These are phyloP conservation scores for Neurospora sp. DNA, from an alignment of 2,329 filamentous ascomycete species.

Conservation along the genomic window DNA sequence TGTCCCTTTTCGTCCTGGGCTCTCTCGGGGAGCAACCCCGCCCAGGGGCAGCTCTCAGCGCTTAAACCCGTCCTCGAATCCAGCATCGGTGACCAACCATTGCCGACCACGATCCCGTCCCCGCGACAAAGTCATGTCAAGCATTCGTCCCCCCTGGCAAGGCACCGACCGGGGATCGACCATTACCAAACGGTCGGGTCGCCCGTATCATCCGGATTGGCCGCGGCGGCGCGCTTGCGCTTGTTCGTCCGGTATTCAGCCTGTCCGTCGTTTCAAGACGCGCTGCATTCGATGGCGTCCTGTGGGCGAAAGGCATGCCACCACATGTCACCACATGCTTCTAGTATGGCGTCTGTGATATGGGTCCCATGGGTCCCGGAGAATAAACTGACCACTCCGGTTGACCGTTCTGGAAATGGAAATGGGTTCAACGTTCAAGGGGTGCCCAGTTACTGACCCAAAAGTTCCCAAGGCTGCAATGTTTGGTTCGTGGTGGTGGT, in stretches of 20 bases:
- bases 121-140: not conserved
- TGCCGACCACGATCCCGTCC: not conserved
- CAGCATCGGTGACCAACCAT: not conserved
- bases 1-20: not conserved
- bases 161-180: too few relatives aligned
- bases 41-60: not conserved
- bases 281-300: not conserved
- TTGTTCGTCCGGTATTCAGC: not conserved
- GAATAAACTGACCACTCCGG: not conserved
- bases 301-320: not conserved
- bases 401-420: not conserved
- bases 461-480: not conserved
- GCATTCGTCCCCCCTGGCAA: not conserved
- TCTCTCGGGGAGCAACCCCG: not conserved
- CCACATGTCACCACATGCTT: not conserved
- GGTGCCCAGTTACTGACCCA: not conserved
- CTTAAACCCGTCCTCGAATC: not conserved
- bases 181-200: not conserved
- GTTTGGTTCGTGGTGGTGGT: not conserved
- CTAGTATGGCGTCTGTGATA: too few relatives aligned
- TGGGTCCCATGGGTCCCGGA: not conserved
- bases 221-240: not conserved
- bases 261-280: not conserved
- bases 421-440: not conserved
- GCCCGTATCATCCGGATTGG: not conserved